phyloP scores from a whole-genome alignment of 2,329 filamentous ascomycete genomes.

The Escovopsis sp. region DNA sequence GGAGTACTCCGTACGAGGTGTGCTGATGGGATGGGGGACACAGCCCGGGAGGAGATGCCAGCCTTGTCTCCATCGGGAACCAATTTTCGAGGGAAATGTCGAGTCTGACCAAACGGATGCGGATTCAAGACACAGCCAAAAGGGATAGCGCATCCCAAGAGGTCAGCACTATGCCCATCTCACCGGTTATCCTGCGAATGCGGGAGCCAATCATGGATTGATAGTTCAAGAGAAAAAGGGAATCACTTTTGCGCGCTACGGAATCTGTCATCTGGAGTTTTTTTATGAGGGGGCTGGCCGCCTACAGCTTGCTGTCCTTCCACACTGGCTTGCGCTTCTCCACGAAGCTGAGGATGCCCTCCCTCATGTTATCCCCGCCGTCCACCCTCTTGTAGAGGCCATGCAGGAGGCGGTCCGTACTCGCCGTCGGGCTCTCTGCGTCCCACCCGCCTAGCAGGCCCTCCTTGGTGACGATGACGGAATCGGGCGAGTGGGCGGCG shows the following conservation, averaged over 20 bases:
- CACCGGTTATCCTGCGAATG: too few relatives aligned
- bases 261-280: too few relatives aligned
- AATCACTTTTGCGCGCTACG: not conserved
- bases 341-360: slow-evolving; percentile 61
- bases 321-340: slow-evolving; percentile 59
- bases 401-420: slow-evolving; percentile 40
- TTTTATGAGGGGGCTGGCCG: not conserved
- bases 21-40: too few relatives aligned
- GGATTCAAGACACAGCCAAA: too few relatives aligned
- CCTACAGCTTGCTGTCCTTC: slow-evolving; percentile 46
- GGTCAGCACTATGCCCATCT: too few relatives aligned
- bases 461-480: slow-evolving; percentile 58
- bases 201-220: not conserved
- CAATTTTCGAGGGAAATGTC: too few relatives aligned
- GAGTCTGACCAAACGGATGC: too few relatives aligned
- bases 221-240: too few relatives aligned
- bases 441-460: slow-evolving; percentile 64
- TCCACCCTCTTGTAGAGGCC: slow-evolving; percentile 46
- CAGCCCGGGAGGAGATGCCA: too few relatives aligned
- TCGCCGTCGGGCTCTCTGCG: slow-evolving; percentile 47
- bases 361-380: slow-evolving; percentile 56
- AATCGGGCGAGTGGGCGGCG: slow-evolving; percentile 56
- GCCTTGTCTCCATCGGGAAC: too few relatives aligned
- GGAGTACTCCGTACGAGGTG: too few relatives aligned
- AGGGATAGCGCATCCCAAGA: too few relatives aligned